phyloP scores from a whole-genome alignment of 352 stramenopile genomes.

The Globisporangium parvum region DNA sequence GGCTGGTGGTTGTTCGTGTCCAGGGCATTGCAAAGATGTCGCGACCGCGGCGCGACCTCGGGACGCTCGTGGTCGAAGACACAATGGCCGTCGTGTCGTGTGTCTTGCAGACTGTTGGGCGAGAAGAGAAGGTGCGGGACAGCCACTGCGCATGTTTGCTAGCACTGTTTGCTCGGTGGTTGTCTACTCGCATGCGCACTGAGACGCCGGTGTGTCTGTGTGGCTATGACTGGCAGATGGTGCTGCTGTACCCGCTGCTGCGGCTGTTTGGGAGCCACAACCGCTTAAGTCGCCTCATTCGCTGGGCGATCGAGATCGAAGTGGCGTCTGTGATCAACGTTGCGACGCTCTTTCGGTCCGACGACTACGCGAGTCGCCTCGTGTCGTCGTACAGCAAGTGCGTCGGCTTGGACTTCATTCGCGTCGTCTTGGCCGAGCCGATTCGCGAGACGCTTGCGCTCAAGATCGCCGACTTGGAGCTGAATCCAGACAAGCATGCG shows the following conservation, averaged over 20 bases:
- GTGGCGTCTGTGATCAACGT: slow-evolving; percentile 68
- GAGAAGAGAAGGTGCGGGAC: slow-evolving; percentile 59
- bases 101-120: slow-evolving; percentile 63
- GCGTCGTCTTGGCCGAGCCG: slow-evolving; percentile 47
- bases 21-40: slow-evolving; percentile 16
- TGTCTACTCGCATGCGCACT: no score
- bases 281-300: slow-evolving; percentile 51
- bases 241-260: slow-evolving; percentile 52
- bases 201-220: no score
- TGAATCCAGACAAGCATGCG: slow-evolving; percentile 59
- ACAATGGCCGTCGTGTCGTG: slow-evolving; percentile 68
- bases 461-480: slow-evolving; percentile 67
- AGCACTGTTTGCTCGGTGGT: background rate
- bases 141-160: background rate
- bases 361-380: slow-evolving; percentile 65
- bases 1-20: no score
- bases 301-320: slow-evolving; percentile 75
- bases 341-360: slow-evolving; percentile 70
- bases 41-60: slow-evolving; percentile 36
- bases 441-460: slow-evolving; percentile 57
- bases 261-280: slow-evolving; percentile 60
- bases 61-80: slow-evolving; percentile 53
- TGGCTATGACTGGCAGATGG: slow-evolving; percentile 24
- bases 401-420: slow-evolving; percentile 64
- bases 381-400: slow-evolving; percentile 77